A percentile compares a stretch with the other conserved stretches of the same genome.
Evolutionary conservation across 306 rosid species (phyloP).

Genomic region (Luffa aegyptiaca): DNA sequence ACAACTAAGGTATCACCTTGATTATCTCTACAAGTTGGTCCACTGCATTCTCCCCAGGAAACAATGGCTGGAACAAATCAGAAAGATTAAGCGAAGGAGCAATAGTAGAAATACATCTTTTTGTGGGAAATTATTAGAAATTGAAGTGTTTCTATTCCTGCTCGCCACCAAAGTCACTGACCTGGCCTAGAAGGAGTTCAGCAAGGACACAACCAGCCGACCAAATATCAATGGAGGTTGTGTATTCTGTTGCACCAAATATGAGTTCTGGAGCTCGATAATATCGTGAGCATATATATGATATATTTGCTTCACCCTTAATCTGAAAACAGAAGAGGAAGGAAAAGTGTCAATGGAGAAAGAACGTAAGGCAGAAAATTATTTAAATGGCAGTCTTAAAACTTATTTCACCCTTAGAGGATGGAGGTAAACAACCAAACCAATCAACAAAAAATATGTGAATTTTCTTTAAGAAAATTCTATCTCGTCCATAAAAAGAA

Average conservation of each 20-base stretch:
- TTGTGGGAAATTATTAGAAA: background rate
- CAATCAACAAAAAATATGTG: background rate
- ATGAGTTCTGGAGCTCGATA: slow-evolving; percentile 97
- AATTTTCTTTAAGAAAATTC: background rate
- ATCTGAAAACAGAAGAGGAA: slow-evolving; percentile 31
- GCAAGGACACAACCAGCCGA: slow-evolving; percentile 99
- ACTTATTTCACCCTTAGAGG: background rate
- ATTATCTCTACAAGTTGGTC: slow-evolving; percentile 98
- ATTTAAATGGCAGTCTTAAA: background rate
- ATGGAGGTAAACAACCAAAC: background rate
- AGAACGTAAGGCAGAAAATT: background rate
- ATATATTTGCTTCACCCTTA: slow-evolving; percentile 81
- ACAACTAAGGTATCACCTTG: slow-evolving; percentile 42
- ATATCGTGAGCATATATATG: slow-evolving; percentile 92
- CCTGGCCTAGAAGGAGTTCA: slow-evolving; percentile 95
- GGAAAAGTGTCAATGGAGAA: slow-evolving; percentile 1
- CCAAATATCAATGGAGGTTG: slow-evolving; percentile 90
- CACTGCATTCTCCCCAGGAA: slow-evolving; percentile 92
- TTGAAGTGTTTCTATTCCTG: background rate
- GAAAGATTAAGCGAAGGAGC: background rate
- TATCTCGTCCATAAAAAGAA: background rate
- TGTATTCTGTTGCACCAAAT: slow-evolving; percentile 94
- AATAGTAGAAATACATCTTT: background rate
- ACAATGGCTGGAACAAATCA: slow-evolving; percentile 53
- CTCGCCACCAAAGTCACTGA: slow-evolving; percentile 16